phyloP scores from a whole-genome alignment of 208 protist species.

The Acanthamoeba lenticulata region DNA sequence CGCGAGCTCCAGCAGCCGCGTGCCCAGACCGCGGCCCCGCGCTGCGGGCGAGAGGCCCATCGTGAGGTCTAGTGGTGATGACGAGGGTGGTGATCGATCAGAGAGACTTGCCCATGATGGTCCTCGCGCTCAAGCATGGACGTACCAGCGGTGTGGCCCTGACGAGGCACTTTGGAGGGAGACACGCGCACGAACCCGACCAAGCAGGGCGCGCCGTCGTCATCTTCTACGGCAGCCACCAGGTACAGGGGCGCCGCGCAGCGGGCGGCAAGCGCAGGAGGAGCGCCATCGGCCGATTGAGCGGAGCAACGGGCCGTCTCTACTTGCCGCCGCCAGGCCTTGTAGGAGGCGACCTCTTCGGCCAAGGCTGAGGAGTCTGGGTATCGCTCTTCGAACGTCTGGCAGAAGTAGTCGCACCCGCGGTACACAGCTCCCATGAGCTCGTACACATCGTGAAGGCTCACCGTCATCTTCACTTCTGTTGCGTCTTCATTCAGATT shows the following conservation, averaged over 20 bases:
- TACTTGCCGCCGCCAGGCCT: not conserved
- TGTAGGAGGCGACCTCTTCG: not conserved
- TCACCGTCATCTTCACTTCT: not conserved
- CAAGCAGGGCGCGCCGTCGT: not conserved
- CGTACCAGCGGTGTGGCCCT: constrained; percentile 1
- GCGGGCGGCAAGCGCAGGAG: not conserved
- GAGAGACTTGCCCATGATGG: too few species aligned
- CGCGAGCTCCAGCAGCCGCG: not conserved
- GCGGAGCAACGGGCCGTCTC: not conserved
- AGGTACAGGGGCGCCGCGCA: not conserved
- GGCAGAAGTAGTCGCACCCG: not conserved
- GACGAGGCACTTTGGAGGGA: constrained; percentile 15
- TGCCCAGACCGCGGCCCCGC: not conserved
- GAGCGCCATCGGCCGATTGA: not conserved
- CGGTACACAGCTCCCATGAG: not conserved
- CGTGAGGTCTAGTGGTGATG: not conserved
- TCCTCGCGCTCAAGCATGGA: too few species aligned
- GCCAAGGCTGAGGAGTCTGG: not conserved
- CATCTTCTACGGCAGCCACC: not conserved
- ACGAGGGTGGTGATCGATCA: too few species aligned
- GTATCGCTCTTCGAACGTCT: constrained; percentile 1
- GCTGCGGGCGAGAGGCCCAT: not conserved
- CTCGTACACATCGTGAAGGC: not conserved
- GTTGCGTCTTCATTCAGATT: not conserved
- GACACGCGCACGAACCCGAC: constrained; percentile 19